These are phyloP conservation scores for Harringtonia lauricola DNA, from an alignment of 2,329 filamentous ascomycete genomes.

Conservation along the genomic window DNA sequence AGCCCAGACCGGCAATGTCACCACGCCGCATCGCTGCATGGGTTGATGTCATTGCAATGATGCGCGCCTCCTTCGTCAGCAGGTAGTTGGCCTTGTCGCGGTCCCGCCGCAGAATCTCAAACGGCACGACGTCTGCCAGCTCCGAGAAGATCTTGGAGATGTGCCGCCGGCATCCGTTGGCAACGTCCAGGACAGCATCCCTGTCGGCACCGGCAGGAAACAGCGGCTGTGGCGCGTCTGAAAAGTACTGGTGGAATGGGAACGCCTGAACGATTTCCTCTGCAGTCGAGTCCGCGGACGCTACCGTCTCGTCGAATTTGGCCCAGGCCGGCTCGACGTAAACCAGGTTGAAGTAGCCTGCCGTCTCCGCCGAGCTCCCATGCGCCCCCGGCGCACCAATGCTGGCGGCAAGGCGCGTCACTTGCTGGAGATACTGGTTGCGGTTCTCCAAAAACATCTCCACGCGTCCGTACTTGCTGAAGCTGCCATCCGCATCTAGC, in stretches of 20 bases:
- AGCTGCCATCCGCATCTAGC: slow-evolving; percentile 72
- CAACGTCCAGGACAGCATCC: slow-evolving; percentile 62
- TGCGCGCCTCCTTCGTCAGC: slow-evolving; percentile 87
- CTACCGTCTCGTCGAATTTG: slow-evolving; percentile 61
- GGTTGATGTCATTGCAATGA: slow-evolving; percentile 97
- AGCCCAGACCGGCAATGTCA: slow-evolving; percentile 85
- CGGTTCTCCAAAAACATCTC: slow-evolving; percentile 92
- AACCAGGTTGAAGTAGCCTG: slow-evolving; percentile 90
- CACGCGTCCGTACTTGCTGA: slow-evolving; percentile 88
- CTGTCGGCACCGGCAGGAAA: slow-evolving; percentile 59
- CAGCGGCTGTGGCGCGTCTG: slow-evolving; percentile 74
- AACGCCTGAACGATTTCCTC: slow-evolving; percentile 62
- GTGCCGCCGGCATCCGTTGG: slow-evolving; percentile 77
- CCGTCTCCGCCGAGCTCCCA: slow-evolving; percentile 90
- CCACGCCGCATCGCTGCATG: slow-evolving; percentile 90
- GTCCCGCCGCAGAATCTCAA: slow-evolving; percentile 82
- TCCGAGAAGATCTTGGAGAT: slow-evolving; percentile 85
- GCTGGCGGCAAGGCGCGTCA: slow-evolving; percentile 74
- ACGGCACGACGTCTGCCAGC: slow-evolving; percentile 84
- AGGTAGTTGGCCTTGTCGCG: slow-evolving; percentile 95
- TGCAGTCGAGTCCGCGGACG: slow-evolving; percentile 41
- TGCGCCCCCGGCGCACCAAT: slow-evolving; percentile 88
- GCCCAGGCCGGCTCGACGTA: slow-evolving; percentile 84
- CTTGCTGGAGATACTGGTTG: slow-evolving; percentile 65
- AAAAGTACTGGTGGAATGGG: slow-evolving; percentile 82